Evolutionary conservation across 495 filamentous ascomycete genomes (phyloP), one percentile per base, ranked within the genome.

Genomic region (Lepidopterella palustris): DNA sequence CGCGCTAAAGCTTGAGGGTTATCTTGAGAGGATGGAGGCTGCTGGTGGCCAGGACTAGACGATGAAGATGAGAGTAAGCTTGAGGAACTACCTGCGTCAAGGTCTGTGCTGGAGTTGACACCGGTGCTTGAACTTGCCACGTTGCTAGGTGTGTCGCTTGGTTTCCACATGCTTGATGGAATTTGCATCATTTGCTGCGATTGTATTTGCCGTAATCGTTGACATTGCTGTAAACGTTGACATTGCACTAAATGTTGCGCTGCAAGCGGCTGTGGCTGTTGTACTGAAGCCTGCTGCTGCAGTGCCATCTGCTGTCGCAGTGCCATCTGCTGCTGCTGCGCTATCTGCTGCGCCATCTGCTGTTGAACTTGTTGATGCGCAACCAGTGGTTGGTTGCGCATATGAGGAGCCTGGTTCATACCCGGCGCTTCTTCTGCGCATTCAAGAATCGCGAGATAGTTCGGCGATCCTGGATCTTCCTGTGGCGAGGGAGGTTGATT

Each of bases 311-410:
- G 28, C 20, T 35, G 52, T 5, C 1, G 26, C 28, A 23, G 52
- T 13, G 51, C 21, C 31, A 25, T 13, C 2, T 9, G 2, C 15
- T 24, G 18, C 15, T n/a, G 21, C 6, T 32, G 25, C 4, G 11
- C 10, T 24, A 31, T 28, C 21, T n/a, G 25, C 28, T 11, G 21
- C 52, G 25, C n/a, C 40, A 45, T 57, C 54, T n/a, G 11, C 29
- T 55, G 61, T 20, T 64, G 61, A 15, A 51, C 23, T 8, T 21
- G 42, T 10, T 40, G 4, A 11, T 54, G 51, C 2, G 15, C 10
- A 20, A 0, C 25, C n/a, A 21, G 52, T 20, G 21, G 25, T 55
- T 11, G 24, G 24, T 15, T 21, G 23, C 13, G 26, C 9, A 25
- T 21, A 13, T 5, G 28, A 13, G 24, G 48, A 13, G 24, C 40